Conservation (phyloP, 495 filamentous ascomycete species). For the Daldinia bambusicola region DNA sequence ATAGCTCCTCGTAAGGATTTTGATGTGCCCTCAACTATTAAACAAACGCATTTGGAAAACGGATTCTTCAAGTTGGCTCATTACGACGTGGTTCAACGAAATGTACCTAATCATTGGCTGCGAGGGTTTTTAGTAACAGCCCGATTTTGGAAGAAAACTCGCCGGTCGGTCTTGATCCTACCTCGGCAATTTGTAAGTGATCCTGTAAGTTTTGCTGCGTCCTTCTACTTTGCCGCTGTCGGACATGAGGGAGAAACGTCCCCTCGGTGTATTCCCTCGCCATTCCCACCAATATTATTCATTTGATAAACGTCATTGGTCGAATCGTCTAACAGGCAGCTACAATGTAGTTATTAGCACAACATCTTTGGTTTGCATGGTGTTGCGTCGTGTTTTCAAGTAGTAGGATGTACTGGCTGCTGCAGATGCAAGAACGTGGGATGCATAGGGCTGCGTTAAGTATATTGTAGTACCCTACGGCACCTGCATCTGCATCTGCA, state of each 20-base stretch:
- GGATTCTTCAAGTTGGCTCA: neutral
- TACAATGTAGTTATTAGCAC: neutral
- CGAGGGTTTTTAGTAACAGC: constrained; percentile 2
- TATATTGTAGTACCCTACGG: constrained; percentile 8
- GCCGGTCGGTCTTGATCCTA: constrained; percentile 11
- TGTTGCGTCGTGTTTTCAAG: neutral
- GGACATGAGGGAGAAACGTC: constrained; percentile 11
- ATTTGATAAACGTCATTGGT: constrained; percentile 4
- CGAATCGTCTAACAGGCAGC: constrained; percentile 4
- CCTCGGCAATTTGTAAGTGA: constrained; percentile 11
- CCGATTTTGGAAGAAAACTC: neutral
- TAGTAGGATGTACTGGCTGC: constrained; percentile 7
- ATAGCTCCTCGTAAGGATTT: neutral
- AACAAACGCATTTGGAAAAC: neutral
- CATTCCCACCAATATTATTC: constrained; percentile 9
- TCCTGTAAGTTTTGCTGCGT: neutral
- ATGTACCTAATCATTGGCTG: constrained; percentile 10
- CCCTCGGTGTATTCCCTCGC: constrained; percentile 13
- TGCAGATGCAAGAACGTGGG: constrained; percentile 2
- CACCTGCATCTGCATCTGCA: constrained; percentile 16
- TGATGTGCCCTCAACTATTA: neutral
- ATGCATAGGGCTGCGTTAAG: constrained; percentile 13
- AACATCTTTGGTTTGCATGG: neutral
- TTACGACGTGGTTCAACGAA: neutral
- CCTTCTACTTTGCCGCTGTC: constrained; percentile 32